Evolutionary conservation across 208 protist genomes (phyloP), one percentile per base, ranked within the genome.

Genomic region (Trypanosoma lewisi): DNA sequence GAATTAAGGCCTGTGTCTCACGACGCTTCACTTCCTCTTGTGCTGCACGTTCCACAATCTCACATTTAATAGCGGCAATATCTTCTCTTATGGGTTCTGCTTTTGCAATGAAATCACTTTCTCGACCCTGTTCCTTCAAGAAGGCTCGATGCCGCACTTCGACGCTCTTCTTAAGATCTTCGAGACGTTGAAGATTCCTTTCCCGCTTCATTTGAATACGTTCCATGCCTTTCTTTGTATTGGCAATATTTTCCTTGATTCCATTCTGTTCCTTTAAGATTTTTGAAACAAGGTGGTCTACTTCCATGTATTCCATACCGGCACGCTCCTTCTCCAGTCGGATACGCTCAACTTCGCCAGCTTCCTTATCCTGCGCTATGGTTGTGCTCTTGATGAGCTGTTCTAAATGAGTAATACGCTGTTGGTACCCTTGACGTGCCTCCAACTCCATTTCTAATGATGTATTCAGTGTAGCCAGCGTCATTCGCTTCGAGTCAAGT

Each of bases 401-500:
- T 17, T 93, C 87, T 23, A 93, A 71, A 57, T 93, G 75, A 16
- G 57, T 60, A 14, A 90, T 75, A 34, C 90, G 78, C 60, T 87
- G 79, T 47, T 94, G 79, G 37, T 82, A 86, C 11, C 70, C 63
- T 50, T 91, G 77, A 17, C 83, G 82, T 55, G 83, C 79, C 60
- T 94, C 85, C 44, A 81, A 49, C 48, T 96, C 90, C 39, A 83
- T 80, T 67, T 90, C 84, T 9, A 96, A 64, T 9, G 87, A 90
- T 23, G 80, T 82, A 63, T 84, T 93, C 47, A 96, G 77, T 7
- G 84, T 94, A 44, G 86, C 85, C n/a, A 97, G 73, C 6, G 89
- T 87, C 63, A 91, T 88, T 34, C 86, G 83, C 67, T 92, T 93
- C 28, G 85, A 74, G 5, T 91, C 85, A 17, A 95, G 78, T 44